Conservation (phyloP, 371 early-diverging fungal genomes). For the Smittium mucronatum region DNA sequence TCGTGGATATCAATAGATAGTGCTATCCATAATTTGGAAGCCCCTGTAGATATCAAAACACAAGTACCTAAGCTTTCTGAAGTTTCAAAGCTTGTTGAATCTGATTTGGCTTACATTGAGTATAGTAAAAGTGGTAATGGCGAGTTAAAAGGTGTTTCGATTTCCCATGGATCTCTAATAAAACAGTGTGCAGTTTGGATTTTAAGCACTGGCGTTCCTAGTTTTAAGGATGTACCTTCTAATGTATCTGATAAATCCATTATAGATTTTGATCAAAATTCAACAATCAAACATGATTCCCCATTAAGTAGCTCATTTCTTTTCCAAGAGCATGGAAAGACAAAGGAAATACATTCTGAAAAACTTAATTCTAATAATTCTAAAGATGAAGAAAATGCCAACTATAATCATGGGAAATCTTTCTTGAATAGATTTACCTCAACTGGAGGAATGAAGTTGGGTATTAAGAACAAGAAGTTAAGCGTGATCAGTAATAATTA, state of each 20-base stretch:
- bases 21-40: too few relatives aligned
- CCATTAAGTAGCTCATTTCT: neutral
- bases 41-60: neutral
- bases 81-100: conserved; percentile 12
- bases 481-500: neutral
- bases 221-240: neutral
- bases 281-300: neutral
- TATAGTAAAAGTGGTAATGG: conserved; percentile 69
- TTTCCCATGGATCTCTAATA: conserved; percentile 65
- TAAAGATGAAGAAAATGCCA: neutral
- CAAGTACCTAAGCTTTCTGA: neutral
- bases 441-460: neutral
- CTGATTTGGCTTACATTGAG: conserved; percentile 73
- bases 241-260: neutral
- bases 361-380: neutral
- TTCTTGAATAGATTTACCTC: neutral
- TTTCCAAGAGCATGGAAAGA: neutral
- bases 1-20: neutral
- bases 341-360: neutral
- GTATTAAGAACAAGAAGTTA: neutral
- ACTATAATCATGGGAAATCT: neutral
- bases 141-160: conserved; percentile 67
- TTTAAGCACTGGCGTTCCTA: conserved; percentile 25
- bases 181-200: conserved; percentile 46
- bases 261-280: neutral